phyloP scores from a whole-genome alignment of 2,329 filamentous ascomycete genomes.

The Colletotrichum horii region DNA sequence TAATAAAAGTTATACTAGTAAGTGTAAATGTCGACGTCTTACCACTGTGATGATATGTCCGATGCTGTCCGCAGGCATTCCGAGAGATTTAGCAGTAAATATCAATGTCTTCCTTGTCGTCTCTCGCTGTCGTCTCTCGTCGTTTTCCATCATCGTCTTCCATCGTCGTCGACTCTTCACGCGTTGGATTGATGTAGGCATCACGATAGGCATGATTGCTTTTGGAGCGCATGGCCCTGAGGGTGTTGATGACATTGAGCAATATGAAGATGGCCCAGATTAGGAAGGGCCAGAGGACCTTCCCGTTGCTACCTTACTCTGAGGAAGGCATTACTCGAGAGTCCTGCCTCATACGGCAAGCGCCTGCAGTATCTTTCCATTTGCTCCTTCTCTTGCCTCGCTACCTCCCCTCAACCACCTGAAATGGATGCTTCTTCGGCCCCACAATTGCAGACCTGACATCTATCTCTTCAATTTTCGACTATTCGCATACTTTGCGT shows the following conservation, averaged over 20 bases:
- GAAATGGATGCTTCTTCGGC: accelerated
- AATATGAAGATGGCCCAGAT: accelerated
- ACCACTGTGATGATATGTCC: not conserved
- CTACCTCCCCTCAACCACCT: not conserved
- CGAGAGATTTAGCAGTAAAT: not conserved
- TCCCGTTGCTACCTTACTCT: not conserved
- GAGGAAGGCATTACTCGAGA: not conserved
- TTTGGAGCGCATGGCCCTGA: not conserved
- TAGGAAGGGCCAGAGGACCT: accelerated
- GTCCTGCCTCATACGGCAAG: not conserved
- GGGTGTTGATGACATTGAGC: not conserved
- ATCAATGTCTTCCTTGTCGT: not conserved
- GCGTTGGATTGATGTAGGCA: accelerated
- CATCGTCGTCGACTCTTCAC: not conserved
- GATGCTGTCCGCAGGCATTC: accelerated
- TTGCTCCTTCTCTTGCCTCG: not conserved
- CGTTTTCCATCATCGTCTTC: not conserved
- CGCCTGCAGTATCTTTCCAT: not conserved
- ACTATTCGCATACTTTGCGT: not conserved
- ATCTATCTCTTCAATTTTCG: not conserved
- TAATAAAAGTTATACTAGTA: not conserved
- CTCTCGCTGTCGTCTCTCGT: not conserved
- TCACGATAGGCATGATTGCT: accelerated
- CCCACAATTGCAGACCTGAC: not conserved
- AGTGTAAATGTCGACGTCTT: not conserved